Conservation (phyloP, 140 eudicot genomes). For the Anethum foeniculum region DNA sequence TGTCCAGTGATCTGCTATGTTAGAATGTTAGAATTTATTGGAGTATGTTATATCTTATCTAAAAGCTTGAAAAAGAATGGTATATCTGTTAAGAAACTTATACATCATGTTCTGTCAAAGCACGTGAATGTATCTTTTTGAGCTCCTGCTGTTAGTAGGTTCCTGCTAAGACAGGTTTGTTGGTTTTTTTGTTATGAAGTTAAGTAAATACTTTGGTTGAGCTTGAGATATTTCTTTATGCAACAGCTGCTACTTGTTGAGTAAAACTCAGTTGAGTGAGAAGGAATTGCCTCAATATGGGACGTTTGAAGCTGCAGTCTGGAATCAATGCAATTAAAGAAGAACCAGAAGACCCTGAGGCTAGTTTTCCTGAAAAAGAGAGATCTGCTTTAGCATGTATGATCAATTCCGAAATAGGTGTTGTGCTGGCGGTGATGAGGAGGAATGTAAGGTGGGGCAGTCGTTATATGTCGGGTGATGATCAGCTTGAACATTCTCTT, state of each 20-base stretch:
- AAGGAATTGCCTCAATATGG: background rate
- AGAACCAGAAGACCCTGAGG: background rate
- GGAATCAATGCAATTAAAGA: conserved; percentile 5
- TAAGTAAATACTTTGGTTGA: background rate
- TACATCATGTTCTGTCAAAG: background rate
- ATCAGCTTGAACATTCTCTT: conserved; percentile 7
- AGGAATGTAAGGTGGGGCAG: conserved; percentile 7
- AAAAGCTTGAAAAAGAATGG: background rate
- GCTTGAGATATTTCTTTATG: background rate
- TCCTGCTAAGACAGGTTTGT: background rate
- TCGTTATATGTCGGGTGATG: conserved; percentile 8
- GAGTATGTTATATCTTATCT: background rate
- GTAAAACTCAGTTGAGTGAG: background rate
- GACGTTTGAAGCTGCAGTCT: conserved; percentile 5
- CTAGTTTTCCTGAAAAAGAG: background rate
- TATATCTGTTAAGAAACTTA: background rate
- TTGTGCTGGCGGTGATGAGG: conserved; percentile 12
- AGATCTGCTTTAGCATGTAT: conserved; percentile 8
- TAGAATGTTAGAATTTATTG: background rate
- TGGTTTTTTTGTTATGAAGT: background rate
- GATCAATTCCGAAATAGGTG: conserved; percentile 10
- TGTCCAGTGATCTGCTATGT: conserved; percentile 1
- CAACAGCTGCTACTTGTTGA: background rate
- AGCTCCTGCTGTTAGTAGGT: background rate
- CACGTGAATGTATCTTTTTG: background rate